Conservation (phyloP, 2,329 filamentous ascomycete species). For the Microcera coccophila region DNA sequence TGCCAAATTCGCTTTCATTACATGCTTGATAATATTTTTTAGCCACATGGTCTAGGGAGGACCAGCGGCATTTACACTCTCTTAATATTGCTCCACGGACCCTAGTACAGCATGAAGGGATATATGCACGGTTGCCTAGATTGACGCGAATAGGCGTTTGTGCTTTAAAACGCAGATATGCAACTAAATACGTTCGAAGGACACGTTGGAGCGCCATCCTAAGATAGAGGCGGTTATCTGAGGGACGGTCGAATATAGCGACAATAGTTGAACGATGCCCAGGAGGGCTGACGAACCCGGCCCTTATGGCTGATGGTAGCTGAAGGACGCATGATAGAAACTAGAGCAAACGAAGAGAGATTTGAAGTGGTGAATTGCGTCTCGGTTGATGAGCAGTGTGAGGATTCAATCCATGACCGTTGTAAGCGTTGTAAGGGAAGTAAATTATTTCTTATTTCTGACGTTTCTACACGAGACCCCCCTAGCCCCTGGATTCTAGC, state of each 20-base stretch:
- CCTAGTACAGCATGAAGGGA: constrained; percentile 9
- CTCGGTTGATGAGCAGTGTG: too few species aligned
- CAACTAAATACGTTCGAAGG: too few species aligned
- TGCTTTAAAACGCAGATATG: constrained; percentile 1
- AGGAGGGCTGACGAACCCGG: too few species aligned
- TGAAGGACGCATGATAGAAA: too few species aligned
- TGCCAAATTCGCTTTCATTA: constrained; percentile 23
- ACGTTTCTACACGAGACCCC: too few species aligned
- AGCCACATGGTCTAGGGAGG: constrained; percentile 20
- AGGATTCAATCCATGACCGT: too few species aligned
- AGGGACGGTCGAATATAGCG: constrained; percentile 14
- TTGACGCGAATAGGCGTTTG: constrained; percentile 6
- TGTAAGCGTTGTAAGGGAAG: too few species aligned
- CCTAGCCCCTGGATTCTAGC: not conserved
- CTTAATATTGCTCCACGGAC: constrained; percentile 22
- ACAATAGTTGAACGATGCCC: constrained; percentile 18
- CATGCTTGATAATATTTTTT: constrained; percentile 27
- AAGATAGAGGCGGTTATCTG: constrained; percentile 6
- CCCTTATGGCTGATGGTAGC: too few species aligned
- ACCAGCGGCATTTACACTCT: constrained; percentile 24
- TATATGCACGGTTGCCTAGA: too few species aligned
- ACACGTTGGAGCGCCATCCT: constrained; percentile 8
- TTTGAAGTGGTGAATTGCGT: too few species aligned
- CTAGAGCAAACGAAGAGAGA: too few species aligned
- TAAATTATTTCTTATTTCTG: too few species aligned